Evolutionary conservation across 768 basidiomycete species (phyloP).

Genomic region (Serendipita vermifera): DNA sequence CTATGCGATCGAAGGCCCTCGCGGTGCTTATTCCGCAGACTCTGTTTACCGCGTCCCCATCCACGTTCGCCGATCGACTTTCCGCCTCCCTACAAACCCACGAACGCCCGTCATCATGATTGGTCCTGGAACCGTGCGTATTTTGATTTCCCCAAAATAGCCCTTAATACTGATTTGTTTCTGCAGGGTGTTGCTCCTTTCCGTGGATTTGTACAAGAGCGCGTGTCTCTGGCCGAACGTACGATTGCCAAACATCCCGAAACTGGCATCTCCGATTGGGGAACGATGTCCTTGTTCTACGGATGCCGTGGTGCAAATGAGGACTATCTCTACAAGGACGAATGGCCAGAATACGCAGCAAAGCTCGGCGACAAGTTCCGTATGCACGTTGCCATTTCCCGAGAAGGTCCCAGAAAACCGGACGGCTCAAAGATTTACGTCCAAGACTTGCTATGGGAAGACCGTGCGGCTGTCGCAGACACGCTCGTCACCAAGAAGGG

Average conservation of each 20-base stretch:
- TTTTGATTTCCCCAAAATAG: neutral
- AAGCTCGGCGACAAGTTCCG: slow-evolving; percentile 88
- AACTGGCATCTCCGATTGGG: slow-evolving; percentile 92
- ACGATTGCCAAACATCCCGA: slow-evolving; percentile 91
- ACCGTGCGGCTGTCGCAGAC: slow-evolving; percentile 68
- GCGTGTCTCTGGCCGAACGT: slow-evolving; percentile 87
- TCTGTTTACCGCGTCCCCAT: slow-evolving; percentile 73
- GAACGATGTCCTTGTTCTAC: slow-evolving; percentile 86
- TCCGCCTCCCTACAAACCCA: slow-evolving; percentile 92
- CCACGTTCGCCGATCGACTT: slow-evolving; percentile 91
- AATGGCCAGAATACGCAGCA: slow-evolving; percentile 79
- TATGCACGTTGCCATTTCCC: slow-evolving; percentile 82
- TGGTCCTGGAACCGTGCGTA: slow-evolving; percentile 89
- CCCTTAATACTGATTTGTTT: slow-evolving; percentile 12
- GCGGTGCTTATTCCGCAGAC: slow-evolving; percentile 65
- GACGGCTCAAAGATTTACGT: slow-evolving; percentile 97
- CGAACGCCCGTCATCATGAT: slow-evolving; percentile 99
- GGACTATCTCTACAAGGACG: slow-evolving; percentile 90
- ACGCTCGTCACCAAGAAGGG: slow-evolving; percentile 89
- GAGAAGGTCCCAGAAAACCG: slow-evolving; percentile 60
- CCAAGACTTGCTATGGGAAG: slow-evolving; percentile 91
- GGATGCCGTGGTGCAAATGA: slow-evolving; percentile 81
- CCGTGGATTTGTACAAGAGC: slow-evolving; percentile 97
- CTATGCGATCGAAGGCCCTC: slow-evolving; percentile 84
- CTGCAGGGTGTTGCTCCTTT: slow-evolving; percentile 93